phyloP scores from a whole-genome alignment of 1,139 yeast genomes.

The Candida sanyaensis region DNA sequence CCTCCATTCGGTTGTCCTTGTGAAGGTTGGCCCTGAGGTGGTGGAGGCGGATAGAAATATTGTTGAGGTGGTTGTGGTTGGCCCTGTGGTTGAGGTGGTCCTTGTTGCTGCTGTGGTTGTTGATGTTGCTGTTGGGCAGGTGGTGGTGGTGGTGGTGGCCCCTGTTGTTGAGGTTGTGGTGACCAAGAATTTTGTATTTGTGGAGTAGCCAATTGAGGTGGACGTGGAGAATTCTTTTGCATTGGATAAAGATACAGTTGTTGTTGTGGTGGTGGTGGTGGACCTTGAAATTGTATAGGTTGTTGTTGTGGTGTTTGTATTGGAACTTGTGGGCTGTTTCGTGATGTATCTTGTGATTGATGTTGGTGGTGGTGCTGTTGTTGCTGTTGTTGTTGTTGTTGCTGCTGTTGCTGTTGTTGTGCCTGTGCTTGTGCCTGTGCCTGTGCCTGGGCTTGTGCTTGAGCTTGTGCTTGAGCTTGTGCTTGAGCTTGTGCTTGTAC shows the following conservation, averaged over 20 bases:
- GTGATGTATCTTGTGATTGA: conserved; percentile 11
- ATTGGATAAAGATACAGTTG: conserved; percentile 19
- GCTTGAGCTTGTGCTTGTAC: conserved; percentile 12
- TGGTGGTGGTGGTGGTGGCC: conserved; percentile 7
- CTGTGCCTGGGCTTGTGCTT: conserved; percentile 12
- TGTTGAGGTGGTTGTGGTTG: conserved; percentile 7
- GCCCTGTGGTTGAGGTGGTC: conserved; percentile 15
- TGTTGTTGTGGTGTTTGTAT: conserved; percentile 14
- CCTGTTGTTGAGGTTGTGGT: conserved; percentile 20
- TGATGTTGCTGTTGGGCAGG: conserved; percentile 15
- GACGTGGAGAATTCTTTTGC: conserved; percentile 24
- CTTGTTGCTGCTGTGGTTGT: conserved; percentile 16
- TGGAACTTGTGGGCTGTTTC: conserved; percentile 9
- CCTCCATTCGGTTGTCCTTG: conserved; percentile 19
- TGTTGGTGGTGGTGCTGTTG: conserved; percentile 9
- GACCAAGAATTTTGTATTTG: conserved; percentile 26
- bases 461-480: conserved; percentile 1
- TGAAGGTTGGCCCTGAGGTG: conserved; percentile 16
- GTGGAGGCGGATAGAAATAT: conserved; percentile 21
- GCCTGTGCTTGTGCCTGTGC: conserved; percentile 8
- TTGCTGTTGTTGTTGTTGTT: conserved; percentile 7
- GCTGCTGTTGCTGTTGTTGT: conserved; percentile 6
- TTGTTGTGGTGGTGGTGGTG: conserved; percentile 8
- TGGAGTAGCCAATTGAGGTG: conserved; percentile 26
- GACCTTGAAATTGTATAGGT: conserved; percentile 7